Evolutionary conservation across 768 basidiomycete genomes (phyloP), one percentile per base, ranked within the genome.

Genomic region (Rhodosporidiobolus sp.): DNA sequence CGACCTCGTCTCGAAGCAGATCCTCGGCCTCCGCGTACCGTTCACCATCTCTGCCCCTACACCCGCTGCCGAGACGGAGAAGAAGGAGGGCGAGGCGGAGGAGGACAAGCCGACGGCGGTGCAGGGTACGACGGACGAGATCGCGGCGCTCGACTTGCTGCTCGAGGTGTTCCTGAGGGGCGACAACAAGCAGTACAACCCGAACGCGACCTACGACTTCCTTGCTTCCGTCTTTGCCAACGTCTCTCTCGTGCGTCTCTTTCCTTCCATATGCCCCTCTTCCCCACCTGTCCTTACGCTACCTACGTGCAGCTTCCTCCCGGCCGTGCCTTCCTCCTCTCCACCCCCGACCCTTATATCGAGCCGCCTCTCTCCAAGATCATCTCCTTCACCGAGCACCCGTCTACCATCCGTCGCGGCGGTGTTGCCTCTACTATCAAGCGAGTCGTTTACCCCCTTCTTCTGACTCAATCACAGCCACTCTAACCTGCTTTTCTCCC

Each of bases 151-250:
- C 7, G 88, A 92, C 7, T 83, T 96, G 4, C 86, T 98, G n/a
- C 80, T 96, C 11, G 91, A 97, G 73, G 92, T 94, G 0, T 97
- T 96, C 78, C 86, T 89, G 28, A 87, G 90, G 77, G 90, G 88
- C 1, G 89, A 88, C 11, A 83, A 82, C 35, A 82, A 86, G 32
- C 84, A 84, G 24, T 85, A 86, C 19, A 83, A 83, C 24, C 81
- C 81, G 26, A 74, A 78, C 82, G 92, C 88, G 84, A 89, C 57
- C 84, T 95, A 26, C 55, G 90, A 98, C 82, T 98, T 98, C 81
- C 83, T 98, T 30, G 88, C 94, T 2, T 91, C 89, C 74, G 95
- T 97, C 20, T 96, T 97, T 79, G 93, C 94, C 19, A 98, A 98
- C 79, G 81, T 96, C 66, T 90, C 87, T 63, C 86, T 87, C 75